Conservation (phyloP, 2,329 filamentous ascomycete genomes). For the Diaporthe longicolla region DNA sequence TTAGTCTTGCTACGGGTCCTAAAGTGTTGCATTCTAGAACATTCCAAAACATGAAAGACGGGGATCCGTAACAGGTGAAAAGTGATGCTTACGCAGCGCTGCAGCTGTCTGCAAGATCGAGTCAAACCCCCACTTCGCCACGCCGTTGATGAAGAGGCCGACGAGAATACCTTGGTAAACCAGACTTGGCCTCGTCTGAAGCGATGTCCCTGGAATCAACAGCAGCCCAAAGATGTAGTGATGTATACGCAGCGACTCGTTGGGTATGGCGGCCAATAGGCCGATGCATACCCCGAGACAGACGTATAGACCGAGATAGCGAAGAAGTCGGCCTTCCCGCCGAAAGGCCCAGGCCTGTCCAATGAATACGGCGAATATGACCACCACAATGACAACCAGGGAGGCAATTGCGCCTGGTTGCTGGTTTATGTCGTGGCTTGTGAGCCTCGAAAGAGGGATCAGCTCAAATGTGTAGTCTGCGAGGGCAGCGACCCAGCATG, state of each 20-base stretch:
- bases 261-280: conserved; percentile 67
- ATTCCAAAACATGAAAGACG: no score
- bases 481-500: conserved; percentile 79
- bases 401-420: conserved; percentile 79
- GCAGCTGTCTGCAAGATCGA: conserved; percentile 78
- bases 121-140: conserved; percentile 82
- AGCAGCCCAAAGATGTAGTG: conserved; percentile 82
- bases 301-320: conserved; percentile 75
- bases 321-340: conserved; percentile 75
- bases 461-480: conserved; percentile 84
- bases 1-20: no score
- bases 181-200: conserved; percentile 78
- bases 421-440: conserved; percentile 76
- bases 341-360: conserved; percentile 79
- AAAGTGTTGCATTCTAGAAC: no score
- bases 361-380: conserved; percentile 72
- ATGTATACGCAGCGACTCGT: conserved; percentile 78
- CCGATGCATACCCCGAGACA: conserved; percentile 67
- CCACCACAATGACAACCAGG: conserved; percentile 74
- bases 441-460: conserved; percentile 80
- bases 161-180: conserved; percentile 80
- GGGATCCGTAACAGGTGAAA: no score
- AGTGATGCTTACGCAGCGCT: no score
- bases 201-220: conserved; percentile 78
- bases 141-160: conserved; percentile 83